A percentile compares a stretch with the other conserved stretches of the same genome.
Evolutionary conservation across 2,329 filamentous ascomycete species (phyloP).

Genomic region (Hymenoscyphus infarciens): DNA sequence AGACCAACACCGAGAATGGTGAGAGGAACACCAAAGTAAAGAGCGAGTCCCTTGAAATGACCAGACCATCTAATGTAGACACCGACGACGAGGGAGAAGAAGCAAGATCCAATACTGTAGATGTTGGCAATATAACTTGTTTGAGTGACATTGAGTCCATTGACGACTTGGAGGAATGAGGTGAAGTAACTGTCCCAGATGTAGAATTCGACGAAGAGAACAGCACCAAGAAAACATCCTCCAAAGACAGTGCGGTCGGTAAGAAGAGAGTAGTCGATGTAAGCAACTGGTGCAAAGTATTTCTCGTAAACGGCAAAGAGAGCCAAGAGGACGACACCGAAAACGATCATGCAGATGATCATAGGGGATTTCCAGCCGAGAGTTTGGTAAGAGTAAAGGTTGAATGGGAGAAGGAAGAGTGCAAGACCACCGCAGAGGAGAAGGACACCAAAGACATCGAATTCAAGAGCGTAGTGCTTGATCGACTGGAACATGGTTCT

Average conservation of each 20-base stretch:
- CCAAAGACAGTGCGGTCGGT: constrained; percentile 38
- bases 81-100: constrained; percentile 52
- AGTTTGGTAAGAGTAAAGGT: constrained; percentile 42
- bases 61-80: constrained; percentile 39
- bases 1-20: constrained; percentile 49
- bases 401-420: constrained; percentile 68
- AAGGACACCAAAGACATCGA: constrained; percentile 56
- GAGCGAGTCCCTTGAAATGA: constrained; percentile 24
- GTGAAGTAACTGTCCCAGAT: constrained; percentile 54
- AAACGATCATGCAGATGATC: constrained; percentile 50
- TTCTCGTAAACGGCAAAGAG: constrained; percentile 56
- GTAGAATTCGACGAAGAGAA: constrained; percentile 44
- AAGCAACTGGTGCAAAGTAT: constrained; percentile 51
- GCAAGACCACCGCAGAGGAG: constrained; percentile 58
- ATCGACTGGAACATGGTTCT: constrained; percentile 47
- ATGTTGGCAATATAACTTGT: constrained; percentile 35
- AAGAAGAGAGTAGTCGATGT: constrained; percentile 53
- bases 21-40: constrained; percentile 21
- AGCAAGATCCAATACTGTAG: constrained; percentile 51
- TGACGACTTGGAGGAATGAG: constrained; percentile 56
- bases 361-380: constrained; percentile 25
- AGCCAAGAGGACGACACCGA: constrained; percentile 55
- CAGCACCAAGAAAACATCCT: constrained; percentile 26
- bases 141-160: constrained; percentile 27
- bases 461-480: constrained; percentile 54